These are phyloP conservation scores for Phialemoniopsis sp. DNA, from an alignment of 2,329 filamentous ascomycete species.

Conservation along the genomic window DNA sequence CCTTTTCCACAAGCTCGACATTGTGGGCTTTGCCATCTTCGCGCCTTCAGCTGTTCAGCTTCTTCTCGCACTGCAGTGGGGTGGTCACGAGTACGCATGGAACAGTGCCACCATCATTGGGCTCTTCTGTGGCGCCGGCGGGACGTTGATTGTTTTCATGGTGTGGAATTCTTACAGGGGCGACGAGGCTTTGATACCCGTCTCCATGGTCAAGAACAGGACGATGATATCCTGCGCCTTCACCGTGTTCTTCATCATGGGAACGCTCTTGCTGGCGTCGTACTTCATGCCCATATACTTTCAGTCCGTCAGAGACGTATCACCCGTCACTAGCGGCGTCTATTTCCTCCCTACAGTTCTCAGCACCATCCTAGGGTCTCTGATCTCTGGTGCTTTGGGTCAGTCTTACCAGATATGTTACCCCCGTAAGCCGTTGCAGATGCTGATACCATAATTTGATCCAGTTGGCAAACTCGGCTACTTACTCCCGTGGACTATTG, in stretches of 20 bases:
- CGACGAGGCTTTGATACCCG: conserved; percentile 19
- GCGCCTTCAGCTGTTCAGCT: conserved; percentile 23
- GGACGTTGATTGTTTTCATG: conserved; percentile 15
- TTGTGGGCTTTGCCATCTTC: conserved; percentile 31
- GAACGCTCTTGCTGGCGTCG: conserved; percentile 11
- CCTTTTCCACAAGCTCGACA: conserved; percentile 30
- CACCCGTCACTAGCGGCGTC: conserved; percentile 15
- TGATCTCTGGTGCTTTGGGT: no score
- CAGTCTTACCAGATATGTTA: no score
- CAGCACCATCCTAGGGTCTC: no score
- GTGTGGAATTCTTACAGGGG: conserved; percentile 17
- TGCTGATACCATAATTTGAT: no score
- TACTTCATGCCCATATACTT: conserved; percentile 21
- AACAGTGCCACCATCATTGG: conserved; percentile 20
- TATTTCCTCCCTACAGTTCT: conserved; percentile 21
- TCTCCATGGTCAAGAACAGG: conserved; percentile 11
- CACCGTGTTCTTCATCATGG: conserved; percentile 5
- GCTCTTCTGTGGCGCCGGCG: conserved; percentile 17
- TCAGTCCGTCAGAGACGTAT: conserved; percentile 14
- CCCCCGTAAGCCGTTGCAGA: no score
- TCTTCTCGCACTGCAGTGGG: conserved; percentile 26
- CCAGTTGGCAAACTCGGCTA: conserved; percentile 21
- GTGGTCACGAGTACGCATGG: conserved; percentile 22
- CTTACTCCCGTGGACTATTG: conserved; percentile 25
- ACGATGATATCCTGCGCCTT: conserved; percentile 8